phyloP scores from a whole-genome alignment of 441 rosid genomes.

The Croton laevigatus region DNA sequence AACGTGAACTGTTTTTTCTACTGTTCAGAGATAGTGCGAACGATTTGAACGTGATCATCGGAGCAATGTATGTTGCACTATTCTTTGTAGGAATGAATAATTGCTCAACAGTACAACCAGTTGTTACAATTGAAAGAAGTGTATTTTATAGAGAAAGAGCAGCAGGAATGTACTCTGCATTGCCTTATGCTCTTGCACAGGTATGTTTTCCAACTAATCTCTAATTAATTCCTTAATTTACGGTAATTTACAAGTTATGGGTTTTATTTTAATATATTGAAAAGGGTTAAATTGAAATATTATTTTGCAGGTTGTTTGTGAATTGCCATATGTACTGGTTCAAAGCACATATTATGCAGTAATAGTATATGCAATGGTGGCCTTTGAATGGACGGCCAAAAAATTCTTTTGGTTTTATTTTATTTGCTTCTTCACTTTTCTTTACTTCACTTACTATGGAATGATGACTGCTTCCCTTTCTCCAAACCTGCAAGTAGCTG shows the following conservation, averaged over 20 bases:
- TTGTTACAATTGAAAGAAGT: too few species aligned
- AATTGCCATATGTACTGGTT: conserved; percentile 77
- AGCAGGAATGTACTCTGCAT: too few species aligned
- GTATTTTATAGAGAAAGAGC: too few species aligned
- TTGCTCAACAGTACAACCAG: too few species aligned
- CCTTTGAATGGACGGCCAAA: conserved; percentile 72
- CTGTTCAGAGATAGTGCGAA: conserved; percentile 39
- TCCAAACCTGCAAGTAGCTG: conserved; percentile 88
- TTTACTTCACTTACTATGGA: conserved; percentile 95
- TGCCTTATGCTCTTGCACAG: too few species aligned
- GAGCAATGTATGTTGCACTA: conserved; percentile 84
- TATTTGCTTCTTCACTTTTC: conserved; percentile 76
- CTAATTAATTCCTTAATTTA: too few species aligned
- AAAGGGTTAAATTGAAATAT: too few species aligned
- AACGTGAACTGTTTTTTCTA: too few species aligned
- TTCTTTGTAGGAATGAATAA: too few species aligned
- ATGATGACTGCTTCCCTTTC: conserved; percentile 94
- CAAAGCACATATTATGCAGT: conserved; percentile 67
- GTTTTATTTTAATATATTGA: too few species aligned
- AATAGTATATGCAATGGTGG: conserved; percentile 77
- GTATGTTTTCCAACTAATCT: too few species aligned
- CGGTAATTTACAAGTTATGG: too few species aligned
- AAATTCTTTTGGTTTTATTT: conserved; percentile 95
- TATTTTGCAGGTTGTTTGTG: conserved; percentile 58
- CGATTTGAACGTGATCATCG: conserved; percentile 71